Evolutionary conservation across 164 flowering plant species (phyloP).

Genomic region (Vitis labrusca): DNA sequence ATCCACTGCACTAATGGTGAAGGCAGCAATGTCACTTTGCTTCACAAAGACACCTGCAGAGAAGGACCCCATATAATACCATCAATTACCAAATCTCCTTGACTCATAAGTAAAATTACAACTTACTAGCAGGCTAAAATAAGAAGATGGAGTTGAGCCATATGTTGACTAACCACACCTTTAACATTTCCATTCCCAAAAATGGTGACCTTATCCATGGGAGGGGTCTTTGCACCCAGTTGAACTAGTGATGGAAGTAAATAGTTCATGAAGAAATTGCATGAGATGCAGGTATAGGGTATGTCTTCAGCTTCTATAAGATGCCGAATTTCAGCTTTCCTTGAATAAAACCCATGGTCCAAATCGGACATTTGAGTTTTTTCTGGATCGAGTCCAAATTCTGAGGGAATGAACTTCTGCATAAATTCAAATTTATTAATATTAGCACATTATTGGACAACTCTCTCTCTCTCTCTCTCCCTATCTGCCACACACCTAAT

Average conservation of each 20-base stretch:
- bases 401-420: conserved; percentile 93
- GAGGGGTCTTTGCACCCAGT: conserved; percentile 63
- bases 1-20: conserved; percentile 72
- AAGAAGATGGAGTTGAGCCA: not conserved
- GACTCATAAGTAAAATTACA: not conserved
- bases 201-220: conserved; percentile 65
- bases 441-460: no score
- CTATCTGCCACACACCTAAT: no score
- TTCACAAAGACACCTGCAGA: conserved; percentile 69
- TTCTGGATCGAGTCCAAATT: conserved; percentile 80
- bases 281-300: conserved; percentile 67
- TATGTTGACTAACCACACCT: conserved; percentile 38
- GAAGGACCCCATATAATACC: conserved; percentile 6
- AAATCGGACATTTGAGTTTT: conserved; percentile 43
- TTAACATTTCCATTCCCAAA: conserved; percentile 79
- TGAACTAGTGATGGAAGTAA: conserved; percentile 85
- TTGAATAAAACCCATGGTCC: conserved; percentile 54
- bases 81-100: not conserved
- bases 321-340: conserved; percentile 70
- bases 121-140: not conserved
- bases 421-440: conserved; percentile 5
- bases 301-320: conserved; percentile 66
- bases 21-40: conserved; percentile 74
- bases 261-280: conserved; percentile 66
- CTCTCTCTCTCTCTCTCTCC: no score